Percentiles rank a stretch among this genome's conserved stretches.
Conservation (phyloP, 2,329 filamentous ascomycete genomes). For the Podosphaera aphanis region DNA sequence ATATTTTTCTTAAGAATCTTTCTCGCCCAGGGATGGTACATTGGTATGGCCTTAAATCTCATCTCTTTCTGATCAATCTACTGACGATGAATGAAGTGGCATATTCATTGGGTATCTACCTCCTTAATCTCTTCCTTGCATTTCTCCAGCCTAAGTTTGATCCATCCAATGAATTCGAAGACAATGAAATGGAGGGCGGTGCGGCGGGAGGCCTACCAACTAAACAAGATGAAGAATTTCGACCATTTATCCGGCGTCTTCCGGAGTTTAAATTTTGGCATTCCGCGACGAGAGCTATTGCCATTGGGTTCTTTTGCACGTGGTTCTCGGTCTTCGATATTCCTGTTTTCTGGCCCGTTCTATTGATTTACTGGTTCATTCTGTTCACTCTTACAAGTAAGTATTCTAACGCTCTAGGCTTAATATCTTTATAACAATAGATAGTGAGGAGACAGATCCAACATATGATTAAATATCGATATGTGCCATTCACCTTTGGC, state of each 20-base stretch:
- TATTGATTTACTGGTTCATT: conserved; percentile 98
- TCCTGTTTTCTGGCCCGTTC: conserved; percentile 94
- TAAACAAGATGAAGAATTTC: conserved; percentile 92
- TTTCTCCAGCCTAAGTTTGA: conserved; percentile 98
- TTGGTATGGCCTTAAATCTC: conserved; percentile 33
- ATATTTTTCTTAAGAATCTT: conserved; percentile 80
- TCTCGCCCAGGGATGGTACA: conserved; percentile 92
- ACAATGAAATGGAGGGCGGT: conserved; percentile 92
- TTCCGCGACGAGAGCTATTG: conserved; percentile 68
- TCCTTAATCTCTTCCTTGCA: conserved; percentile 95
- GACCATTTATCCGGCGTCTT: conserved; percentile 82
- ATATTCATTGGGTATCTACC: conserved; percentile 94
- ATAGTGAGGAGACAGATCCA: conserved; percentile 96
- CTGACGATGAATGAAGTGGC: conserved; percentile 38
- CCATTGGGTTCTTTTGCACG: conserved; percentile 64
- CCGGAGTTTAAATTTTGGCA: conserved; percentile 99
- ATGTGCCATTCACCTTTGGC: conserved; percentile 79
- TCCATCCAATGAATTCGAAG: conserved; percentile 70
- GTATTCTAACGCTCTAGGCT: conserved; percentile 17
- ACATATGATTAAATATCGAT: conserved; percentile 99
- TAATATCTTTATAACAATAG: conserved; percentile 3
- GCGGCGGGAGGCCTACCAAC: conserved; percentile 63
- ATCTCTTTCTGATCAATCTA: background rate
- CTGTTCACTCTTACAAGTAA: conserved; percentile 84
- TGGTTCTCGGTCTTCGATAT: conserved; percentile 92